Base-by-base conservation (phyloP, 306 rosid species). In the Quercus ilex region DNA sequence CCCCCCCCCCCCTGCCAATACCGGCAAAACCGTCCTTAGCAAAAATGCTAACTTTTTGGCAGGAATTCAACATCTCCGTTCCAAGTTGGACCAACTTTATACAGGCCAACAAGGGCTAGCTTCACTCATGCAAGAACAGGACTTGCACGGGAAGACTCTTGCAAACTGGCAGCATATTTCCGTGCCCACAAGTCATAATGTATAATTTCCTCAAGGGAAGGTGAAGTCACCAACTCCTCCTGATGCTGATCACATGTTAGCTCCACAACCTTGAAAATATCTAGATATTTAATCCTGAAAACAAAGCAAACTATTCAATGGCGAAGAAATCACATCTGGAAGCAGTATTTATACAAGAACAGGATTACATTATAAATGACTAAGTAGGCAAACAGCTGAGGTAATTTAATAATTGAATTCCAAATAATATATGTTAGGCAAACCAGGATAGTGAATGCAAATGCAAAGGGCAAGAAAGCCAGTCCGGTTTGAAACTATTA, bases 101-200 rank as follows among this genome's bases (percentile, higher is more conserved):
- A 63, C 19, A 21, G 58, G 74, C 43, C 72, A 19, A 35, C 80
- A 31, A 59, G 72, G 60, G 33, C 21, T 12, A 58, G 64, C 74
- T 35, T 19, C 51, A 46, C 31, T 92, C 91, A 96, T 30, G 89
- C 99, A 26, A 79, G 85, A 77, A 91, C 81, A 30, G 97, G 94
- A 51, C 81, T 84, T 8, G 55, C 82, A 68, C 64, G 85, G 1
- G 85, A 49, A 28, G 92, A 82, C 68, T 77, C 84, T 30, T 78
- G 90, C 89, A 93, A 74, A 75, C 74, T 78, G 43, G 92, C 92
- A 71, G 99, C 99, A 68, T 83, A 96, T 67, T 87, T 81, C 30
- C 99, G 79, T 1, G 99, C 99, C 99, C 99, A 96, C 62, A 77
- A 77, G 82, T 96, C 98, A 26, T 88, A 96, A 69, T 96, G 96